Percentiles rank a stretch among this genome's conserved stretches.
Conservation (phyloP, 495 filamentous ascomycete genomes). For the Podospora didyma region DNA sequence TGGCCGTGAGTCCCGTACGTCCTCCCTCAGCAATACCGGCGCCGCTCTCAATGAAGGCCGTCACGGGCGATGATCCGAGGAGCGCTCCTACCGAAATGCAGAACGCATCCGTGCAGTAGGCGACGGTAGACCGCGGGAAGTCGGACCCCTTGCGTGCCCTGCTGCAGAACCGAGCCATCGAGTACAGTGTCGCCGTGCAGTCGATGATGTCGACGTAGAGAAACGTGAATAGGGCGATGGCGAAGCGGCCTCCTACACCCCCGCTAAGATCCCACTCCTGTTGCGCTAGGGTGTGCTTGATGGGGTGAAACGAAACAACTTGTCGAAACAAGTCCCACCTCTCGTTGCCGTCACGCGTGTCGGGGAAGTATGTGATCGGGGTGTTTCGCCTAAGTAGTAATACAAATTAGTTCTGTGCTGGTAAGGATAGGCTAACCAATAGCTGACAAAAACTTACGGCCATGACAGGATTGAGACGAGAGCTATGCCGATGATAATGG, state of each 20-base stretch:
- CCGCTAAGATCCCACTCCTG: constrained; percentile 62
- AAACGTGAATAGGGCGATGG: constrained; percentile 75
- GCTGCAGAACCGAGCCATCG: constrained; percentile 75
- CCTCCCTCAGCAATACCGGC: constrained; percentile 81
- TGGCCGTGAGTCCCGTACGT: constrained; percentile 72
- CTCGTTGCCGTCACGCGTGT: constrained; percentile 58
- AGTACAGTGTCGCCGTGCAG: constrained; percentile 64
- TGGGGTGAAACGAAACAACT: constrained; percentile 73
- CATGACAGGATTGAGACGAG: constrained; percentile 79
- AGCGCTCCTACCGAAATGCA: constrained; percentile 78
- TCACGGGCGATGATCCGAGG: constrained; percentile 71
- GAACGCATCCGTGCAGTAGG: constrained; percentile 61
- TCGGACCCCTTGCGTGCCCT: constrained; percentile 53
- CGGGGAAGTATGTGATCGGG: constrained; percentile 72
- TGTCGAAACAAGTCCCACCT: constrained; percentile 76
- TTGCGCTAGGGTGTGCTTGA: constrained; percentile 58
- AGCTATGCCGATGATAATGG: constrained; percentile 77
- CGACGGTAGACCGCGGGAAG: constrained; percentile 63
- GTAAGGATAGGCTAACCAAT: neutral
- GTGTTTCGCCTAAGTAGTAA: constrained; percentile 61
- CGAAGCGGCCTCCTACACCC: constrained; percentile 55
- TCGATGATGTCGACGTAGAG: constrained; percentile 81
- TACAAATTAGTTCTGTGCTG: neutral
- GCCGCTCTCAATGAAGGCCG: constrained; percentile 78
- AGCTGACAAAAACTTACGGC: constrained; percentile 50